A percentile compares a stretch with the other conserved stretches of the same genome.
Conservation (phyloP, 345 rosid genomes). For the Moringa oleifera region DNA sequence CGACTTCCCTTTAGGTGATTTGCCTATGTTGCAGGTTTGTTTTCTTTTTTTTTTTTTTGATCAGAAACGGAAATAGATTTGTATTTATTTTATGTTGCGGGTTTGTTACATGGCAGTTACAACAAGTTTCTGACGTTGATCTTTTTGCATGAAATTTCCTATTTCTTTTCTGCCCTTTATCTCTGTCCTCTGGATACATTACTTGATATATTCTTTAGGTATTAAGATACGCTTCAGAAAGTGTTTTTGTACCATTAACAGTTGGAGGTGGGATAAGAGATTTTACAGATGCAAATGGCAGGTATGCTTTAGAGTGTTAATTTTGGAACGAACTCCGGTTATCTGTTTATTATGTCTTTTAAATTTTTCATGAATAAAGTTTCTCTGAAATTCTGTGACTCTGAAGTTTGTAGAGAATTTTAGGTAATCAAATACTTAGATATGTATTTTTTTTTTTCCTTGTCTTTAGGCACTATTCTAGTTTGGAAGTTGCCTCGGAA, state of each 20-base stretch:
- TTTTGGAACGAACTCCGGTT: background rate
- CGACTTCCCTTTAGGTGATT: conserved; percentile 88
- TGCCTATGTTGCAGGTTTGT: conserved; percentile 99
- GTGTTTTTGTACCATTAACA: conserved; percentile 94
- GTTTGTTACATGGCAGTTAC: conserved; percentile 26
- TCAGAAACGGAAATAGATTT: no score
- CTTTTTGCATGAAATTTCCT: background rate
- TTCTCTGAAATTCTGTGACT: background rate
- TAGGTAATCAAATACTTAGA: background rate
- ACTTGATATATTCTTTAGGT: conserved; percentile 44
- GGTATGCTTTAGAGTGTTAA: conserved; percentile 33
- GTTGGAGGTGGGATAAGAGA: conserved; percentile 99
- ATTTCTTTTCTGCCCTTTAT: background rate
- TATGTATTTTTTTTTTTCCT: background rate
- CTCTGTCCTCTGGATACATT: background rate
- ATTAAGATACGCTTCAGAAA: conserved; percentile 82
- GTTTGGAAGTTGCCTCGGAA: conserved; percentile 97
- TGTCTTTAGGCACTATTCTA: conserved; percentile 83
- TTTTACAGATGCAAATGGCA: conserved; percentile 91
- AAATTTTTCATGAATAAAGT: background rate
- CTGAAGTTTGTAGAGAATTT: background rate
- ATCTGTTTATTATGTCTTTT: no score
- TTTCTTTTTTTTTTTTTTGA: no score
- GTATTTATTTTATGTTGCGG: conserved; percentile 95
- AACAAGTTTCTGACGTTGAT: background rate